Evolutionary conservation across 2,329 filamentous ascomycete species (phyloP).

Genomic region (Dendrostoma leiphaemia): DNA sequence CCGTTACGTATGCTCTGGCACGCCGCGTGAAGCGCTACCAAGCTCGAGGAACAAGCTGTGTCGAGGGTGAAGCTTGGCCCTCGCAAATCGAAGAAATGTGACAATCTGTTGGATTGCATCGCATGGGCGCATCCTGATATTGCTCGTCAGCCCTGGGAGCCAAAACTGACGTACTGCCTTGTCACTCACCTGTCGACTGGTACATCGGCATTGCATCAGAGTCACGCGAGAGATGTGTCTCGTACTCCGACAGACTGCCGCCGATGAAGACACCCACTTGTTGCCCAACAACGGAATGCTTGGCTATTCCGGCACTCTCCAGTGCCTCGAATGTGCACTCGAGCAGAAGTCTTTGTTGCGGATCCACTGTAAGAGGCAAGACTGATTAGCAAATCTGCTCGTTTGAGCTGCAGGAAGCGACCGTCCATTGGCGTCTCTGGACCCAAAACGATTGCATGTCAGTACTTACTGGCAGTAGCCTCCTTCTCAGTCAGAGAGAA

Average conservation of each 20-base stretch:
- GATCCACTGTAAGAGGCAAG: conserved; percentile 43
- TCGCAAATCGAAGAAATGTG: conserved; percentile 53
- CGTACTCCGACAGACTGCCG: conserved; percentile 46
- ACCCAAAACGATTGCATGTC: no score
- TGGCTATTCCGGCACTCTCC: conserved; percentile 50
- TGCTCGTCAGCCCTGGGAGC: neutral
- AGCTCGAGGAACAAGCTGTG: conserved; percentile 51
- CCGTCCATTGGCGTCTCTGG: no score
- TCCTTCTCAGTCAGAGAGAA: conserved; percentile 52
- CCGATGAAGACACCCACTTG: conserved; percentile 51
- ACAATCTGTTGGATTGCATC: conserved; percentile 53
- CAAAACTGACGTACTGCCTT: neutral
- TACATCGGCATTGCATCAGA: conserved; percentile 43
- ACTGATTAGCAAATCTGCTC: neutral
- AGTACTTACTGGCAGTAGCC: conserved; percentile 30
- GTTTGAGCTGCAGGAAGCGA: no score
- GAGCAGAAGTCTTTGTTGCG: conserved; percentile 50
- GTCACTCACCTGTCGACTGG: conserved; percentile 44
- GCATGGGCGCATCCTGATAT: conserved; percentile 44
- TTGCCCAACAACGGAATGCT: conserved; percentile 43
- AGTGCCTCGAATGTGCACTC: conserved; percentile 55
- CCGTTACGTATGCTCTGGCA: conserved; percentile 47
- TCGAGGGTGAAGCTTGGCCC: conserved; percentile 52
- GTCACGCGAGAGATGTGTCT: conserved; percentile 43
- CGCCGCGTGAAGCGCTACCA: conserved; percentile 49